These are phyloP conservation scores for Bruguiera sexangula DNA, from an alignment of 345 rosid genomes.

Conservation along the genomic window DNA sequence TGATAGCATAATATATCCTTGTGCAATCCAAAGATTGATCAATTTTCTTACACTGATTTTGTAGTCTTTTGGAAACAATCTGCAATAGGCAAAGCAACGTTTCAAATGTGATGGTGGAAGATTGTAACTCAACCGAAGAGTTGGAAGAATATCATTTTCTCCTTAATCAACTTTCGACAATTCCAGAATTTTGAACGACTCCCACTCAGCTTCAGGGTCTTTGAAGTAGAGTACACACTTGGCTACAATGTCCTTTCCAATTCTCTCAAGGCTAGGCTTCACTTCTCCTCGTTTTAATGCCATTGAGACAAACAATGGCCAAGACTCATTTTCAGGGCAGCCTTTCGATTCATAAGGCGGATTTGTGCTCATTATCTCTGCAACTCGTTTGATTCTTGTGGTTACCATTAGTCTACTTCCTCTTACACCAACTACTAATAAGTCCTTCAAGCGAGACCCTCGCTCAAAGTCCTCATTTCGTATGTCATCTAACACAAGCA, in stretches of 20 bases:
- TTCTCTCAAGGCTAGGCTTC: background rate
- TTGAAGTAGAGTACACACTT: constrained; percentile 13
- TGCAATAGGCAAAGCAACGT: constrained; percentile 6
- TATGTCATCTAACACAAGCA: too few species aligned
- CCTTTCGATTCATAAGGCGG: constrained; percentile 1
- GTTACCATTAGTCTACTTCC: constrained; percentile 29
- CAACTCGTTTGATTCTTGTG: constrained; percentile 16
- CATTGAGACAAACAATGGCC: constrained; percentile 17
- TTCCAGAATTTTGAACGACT: background rate
- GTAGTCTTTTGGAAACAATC: constrained; percentile 2
- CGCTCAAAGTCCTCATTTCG: background rate
- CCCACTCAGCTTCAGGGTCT: constrained; percentile 18
- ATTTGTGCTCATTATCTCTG: constrained; percentile 6
- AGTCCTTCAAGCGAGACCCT: constrained; percentile 9
- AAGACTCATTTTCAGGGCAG: constrained; percentile 5
- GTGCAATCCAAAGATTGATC: background rate
- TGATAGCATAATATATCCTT: background rate
- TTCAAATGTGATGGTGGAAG: constrained; percentile 1
- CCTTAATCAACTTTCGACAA: background rate
- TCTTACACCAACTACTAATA: constrained; percentile 1
- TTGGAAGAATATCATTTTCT: background rate
- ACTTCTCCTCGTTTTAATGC: constrained; percentile 11
- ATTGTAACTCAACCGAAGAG: constrained; percentile 11
- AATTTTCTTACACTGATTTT: background rate
- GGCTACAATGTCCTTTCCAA: constrained; percentile 12